Evolutionary conservation across 2,329 filamentous ascomycete genomes (phyloP), one percentile per base, ranked within the genome.

Genomic region (Penicillium fuscoglaucum): DNA sequence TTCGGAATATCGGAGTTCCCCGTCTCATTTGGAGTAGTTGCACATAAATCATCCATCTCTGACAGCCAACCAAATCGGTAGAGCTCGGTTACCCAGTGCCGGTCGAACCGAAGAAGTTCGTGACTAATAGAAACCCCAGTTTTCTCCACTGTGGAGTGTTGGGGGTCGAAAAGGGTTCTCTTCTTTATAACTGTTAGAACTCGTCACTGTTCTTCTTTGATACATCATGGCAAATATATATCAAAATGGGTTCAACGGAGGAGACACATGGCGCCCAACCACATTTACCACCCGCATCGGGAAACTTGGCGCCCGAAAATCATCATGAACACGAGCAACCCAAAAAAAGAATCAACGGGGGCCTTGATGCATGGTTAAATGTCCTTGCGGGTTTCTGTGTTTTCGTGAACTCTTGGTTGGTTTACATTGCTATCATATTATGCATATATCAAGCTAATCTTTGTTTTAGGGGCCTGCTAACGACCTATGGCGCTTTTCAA

Each of bases 401-500:
- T 3, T 74, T 73, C 57, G 64, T 72, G 1, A 74, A 73, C 51
- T 71, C 71, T 12, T 74, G 71, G 71, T 73, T 52, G 9, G 65
- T 43, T 51, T n/a, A 24, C 0, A 35, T 7, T 12, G 1, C 15
- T 7, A 12, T 17, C 5, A n/a, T 13, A 13, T 15, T 35, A 10
- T 28, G 19, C 35, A 21, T 5, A 12, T 15, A 35, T 40, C 10
- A n/a, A 45, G 17, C 55, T 66, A 46, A 66, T 37, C 4, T 4
- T 31, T 31, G 2, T 19, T 33, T 4, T 13, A 72, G 69, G 70
- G 79, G 79, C 1, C 67, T 80, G 3, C 66, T 81, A 28, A 78
- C 78, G 33, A 76, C 74, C 1, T 82, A 79, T 63, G 80, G 81
- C 9, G 75, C 78, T 13, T 83, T 79, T 56, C 79, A 83, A 60